These are phyloP conservation scores for Leucosporidium creatinivorum DNA, from an alignment of 768 basidiomycete species.

Conservation along the genomic window DNA sequence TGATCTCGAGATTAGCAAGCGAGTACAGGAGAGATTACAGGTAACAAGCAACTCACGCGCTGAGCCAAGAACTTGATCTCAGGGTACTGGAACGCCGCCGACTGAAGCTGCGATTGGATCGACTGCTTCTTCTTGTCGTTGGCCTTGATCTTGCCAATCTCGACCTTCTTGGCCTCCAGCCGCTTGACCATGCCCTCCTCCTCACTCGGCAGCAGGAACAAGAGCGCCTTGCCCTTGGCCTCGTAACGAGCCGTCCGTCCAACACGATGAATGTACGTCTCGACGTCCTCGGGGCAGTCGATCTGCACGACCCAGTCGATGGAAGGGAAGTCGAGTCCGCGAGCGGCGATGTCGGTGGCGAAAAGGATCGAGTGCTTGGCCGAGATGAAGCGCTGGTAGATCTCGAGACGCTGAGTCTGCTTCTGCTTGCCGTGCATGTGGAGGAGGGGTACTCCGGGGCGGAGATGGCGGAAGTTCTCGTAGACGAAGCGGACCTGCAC, in stretches of 20 bases:
- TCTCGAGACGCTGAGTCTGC: constrained; percentile 73
- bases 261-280: constrained; percentile 95
- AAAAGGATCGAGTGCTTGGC: constrained; percentile 78
- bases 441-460: constrained; percentile 85
- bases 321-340: constrained; percentile 90
- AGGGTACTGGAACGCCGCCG: constrained; percentile 84
- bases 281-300: constrained; percentile 93
- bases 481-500: constrained; percentile 74
- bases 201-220: constrained; percentile 81
- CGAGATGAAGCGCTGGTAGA: constrained; percentile 75
- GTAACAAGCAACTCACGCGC: constrained; percentile 52
- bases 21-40: neutral
- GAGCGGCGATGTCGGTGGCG: constrained; percentile 92
- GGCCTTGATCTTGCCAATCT: constrained; percentile 69
- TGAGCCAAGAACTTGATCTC: constrained; percentile 97
- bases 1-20: neutral
- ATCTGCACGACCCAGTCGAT: constrained; percentile 96
- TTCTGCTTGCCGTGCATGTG: constrained; percentile 96
- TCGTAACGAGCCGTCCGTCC: constrained; percentile 92
- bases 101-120: constrained; percentile 82
- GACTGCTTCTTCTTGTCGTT: constrained; percentile 70
- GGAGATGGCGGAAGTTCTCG: constrained; percentile 91
- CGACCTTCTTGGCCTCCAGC: constrained; percentile 64
- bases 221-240: constrained; percentile 72
- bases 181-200: constrained; percentile 78